These are phyloP conservation scores for Starmera dryadoides DNA, from an alignment of 805 yeast species.

Conservation along the genomic window DNA sequence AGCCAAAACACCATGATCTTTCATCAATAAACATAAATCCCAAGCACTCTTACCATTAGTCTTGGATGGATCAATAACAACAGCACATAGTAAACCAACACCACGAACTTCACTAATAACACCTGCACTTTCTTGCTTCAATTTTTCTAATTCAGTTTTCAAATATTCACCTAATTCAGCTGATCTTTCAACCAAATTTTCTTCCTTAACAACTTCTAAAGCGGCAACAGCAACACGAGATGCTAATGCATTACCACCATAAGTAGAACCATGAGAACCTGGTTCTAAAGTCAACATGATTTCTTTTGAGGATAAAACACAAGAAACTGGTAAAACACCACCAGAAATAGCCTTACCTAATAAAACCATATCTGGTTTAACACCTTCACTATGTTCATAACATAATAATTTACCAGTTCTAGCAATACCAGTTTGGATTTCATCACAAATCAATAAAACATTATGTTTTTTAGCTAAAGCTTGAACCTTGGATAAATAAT, in stretches of 20 bases:
- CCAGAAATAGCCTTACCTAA: slow-evolving; percentile 95
- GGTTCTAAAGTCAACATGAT: slow-evolving; percentile 87
- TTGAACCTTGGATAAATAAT: slow-evolving; percentile 67
- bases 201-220: slow-evolving; percentile 81
- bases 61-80: slow-evolving; percentile 79
- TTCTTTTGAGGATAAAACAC: slow-evolving; percentile 83
- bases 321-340: slow-evolving; percentile 89
- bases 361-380: slow-evolving; percentile 83
- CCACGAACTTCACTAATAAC: slow-evolving; percentile 47
- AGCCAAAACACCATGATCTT: slow-evolving; percentile 82
- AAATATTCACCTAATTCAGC: slow-evolving; percentile 62
- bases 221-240: slow-evolving; percentile 93
- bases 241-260: slow-evolving; percentile 95
- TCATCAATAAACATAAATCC: slow-evolving; percentile 90
- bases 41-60: slow-evolving; percentile 90
- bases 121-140: slow-evolving; percentile 40
- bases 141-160: slow-evolving; percentile 44
- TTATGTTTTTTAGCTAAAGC: slow-evolving; percentile 76
- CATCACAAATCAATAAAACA: slow-evolving; percentile 88
- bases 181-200: slow-evolving; percentile 77
- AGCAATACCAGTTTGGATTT: slow-evolving; percentile 96
- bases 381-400: slow-evolving; percentile 71
- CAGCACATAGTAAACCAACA: slow-evolving; percentile 80
- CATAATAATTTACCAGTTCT: slow-evolving; percentile 94
- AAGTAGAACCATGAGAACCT: slow-evolving; percentile 96